These are phyloP conservation scores for Colletotrichum salicis DNA, from an alignment of 2,329 filamentous ascomycete species.

Conservation along the genomic window DNA sequence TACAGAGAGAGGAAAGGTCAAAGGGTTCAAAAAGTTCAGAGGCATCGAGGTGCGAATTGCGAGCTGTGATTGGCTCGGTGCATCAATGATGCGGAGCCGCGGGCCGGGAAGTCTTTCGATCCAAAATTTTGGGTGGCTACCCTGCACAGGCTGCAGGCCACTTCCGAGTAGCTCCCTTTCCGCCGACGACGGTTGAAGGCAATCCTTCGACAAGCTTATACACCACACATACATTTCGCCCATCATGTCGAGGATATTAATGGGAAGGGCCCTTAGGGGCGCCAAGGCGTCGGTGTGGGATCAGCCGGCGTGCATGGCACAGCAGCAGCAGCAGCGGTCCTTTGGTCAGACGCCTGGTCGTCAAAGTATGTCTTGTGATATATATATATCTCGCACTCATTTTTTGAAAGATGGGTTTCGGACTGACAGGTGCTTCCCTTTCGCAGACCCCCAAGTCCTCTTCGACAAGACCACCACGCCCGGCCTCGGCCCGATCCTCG, in stretches of 20 bases:
- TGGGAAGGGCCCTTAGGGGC: constrained; percentile 33
- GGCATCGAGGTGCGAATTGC: constrained; percentile 31
- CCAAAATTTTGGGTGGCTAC: constrained; percentile 32
- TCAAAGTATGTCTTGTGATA: constrained; percentile 24
- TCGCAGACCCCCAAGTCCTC: constrained; percentile 45
- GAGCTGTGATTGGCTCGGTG: constrained; percentile 50
- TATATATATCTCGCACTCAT: neutral
- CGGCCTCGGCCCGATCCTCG: constrained; percentile 64
- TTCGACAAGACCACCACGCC: constrained; percentile 64
- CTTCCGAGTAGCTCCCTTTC: constrained; percentile 3
- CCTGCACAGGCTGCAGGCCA: neutral
- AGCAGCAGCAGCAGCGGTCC: constrained; percentile 32
- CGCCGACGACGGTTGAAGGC: constrained; percentile 4
- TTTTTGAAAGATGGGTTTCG: neutral
- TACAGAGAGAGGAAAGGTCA: neutral
- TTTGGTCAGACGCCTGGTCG: constrained; percentile 32
- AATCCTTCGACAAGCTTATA: neutral
- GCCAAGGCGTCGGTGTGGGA: constrained; percentile 31
- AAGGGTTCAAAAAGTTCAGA: constrained; percentile 35
- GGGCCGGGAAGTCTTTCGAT: neutral
- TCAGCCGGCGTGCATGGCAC: constrained; percentile 29
- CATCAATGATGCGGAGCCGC: constrained; percentile 37
- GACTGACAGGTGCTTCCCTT: neutral
- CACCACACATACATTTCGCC: neutral
- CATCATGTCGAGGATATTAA: constrained; percentile 31